Evolutionary conservation across 2,329 filamentous ascomycete species (phyloP).

Genomic region (Trichocomaceae sp.): DNA sequence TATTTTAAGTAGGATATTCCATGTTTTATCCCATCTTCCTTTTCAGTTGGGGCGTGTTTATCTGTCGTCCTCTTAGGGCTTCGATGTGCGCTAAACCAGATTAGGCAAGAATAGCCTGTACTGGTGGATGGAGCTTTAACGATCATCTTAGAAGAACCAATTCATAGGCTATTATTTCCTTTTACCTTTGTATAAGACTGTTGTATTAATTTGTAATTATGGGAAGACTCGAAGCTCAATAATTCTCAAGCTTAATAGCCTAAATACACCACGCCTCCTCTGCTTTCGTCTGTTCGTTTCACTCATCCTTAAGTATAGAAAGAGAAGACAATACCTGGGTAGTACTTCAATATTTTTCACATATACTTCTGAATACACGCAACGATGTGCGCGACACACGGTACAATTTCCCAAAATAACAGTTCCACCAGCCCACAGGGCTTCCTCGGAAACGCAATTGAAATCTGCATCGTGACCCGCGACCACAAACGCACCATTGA

Average conservation of each 20-base stretch:
- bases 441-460: constrained; percentile 5
- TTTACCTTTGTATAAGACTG: neutral
- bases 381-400: neutral
- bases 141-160: neutral
- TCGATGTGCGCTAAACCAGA: neutral
- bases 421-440: neutral
- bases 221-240: neutral
- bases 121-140: neutral
- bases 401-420: neutral
- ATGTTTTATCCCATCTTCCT: neutral
- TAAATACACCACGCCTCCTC: neutral
- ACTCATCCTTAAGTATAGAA: neutral
- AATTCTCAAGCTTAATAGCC: neutral
- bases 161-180: constrained; percentile 1
- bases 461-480: constrained; percentile 4
- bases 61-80: neutral
- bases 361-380: neutral
- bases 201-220: neutral
- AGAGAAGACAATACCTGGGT: neutral
- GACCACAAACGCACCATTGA: constrained; percentile 9
- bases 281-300: neutral
- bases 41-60: neutral
- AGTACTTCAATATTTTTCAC: neutral
- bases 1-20: neutral
- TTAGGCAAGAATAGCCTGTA: neutral